Base-by-base conservation (phyloP, 2,329 filamentous ascomycete species). In the Penicillium decumbens region DNA sequence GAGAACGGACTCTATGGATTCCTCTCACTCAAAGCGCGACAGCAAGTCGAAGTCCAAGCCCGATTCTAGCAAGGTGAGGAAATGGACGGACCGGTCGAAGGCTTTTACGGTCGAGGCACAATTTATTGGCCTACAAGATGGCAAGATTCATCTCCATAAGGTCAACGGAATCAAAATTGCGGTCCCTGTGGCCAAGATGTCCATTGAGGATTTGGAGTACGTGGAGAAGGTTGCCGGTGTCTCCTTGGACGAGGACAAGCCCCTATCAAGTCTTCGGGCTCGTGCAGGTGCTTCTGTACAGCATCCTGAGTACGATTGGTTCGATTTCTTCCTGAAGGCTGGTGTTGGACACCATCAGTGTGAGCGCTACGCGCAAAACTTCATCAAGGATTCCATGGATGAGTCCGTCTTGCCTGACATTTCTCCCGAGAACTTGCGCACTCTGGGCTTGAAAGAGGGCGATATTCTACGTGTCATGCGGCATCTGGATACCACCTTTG, bases 151-250 rank as follows among this genome's bases (percentile, higher is more conserved):
- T 71, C 77, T 98, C 20, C 93, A 98, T 76, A 98, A 98, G 75
- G 80, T 89, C 72, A 98, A 98, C 66, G 93, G 93, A 32, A 90
- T 98, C 62, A 97, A 97, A 72, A 98, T 98, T 70, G 93, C 93
- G 7, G 93, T 98, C 3, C 93, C 93, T 2, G 83, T 97, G 25
- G 78, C 83, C 33, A 98, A 98, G 69, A 98, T 98, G 93, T 95
- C 92, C 0, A 79, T 90, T 37, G 88, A 92, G 64, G 93, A 98
- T 71, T 78, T 98, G 33, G 92, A 96, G 71, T 97, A 95, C 63
- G 92, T 98, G 48, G 93, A 98, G 72, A 82, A 81, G 52, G 77
- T 82, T 13, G 93, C 91, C n/a, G 90, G 91, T 30, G 80, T 89
- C 43, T 95, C 91, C 10, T 75, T 97, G 42, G 85, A 88, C 56